These are phyloP conservation scores for Bisporella sp. DNA, from an alignment of 2,329 filamentous ascomycete genomes.

Conservation along the genomic window DNA sequence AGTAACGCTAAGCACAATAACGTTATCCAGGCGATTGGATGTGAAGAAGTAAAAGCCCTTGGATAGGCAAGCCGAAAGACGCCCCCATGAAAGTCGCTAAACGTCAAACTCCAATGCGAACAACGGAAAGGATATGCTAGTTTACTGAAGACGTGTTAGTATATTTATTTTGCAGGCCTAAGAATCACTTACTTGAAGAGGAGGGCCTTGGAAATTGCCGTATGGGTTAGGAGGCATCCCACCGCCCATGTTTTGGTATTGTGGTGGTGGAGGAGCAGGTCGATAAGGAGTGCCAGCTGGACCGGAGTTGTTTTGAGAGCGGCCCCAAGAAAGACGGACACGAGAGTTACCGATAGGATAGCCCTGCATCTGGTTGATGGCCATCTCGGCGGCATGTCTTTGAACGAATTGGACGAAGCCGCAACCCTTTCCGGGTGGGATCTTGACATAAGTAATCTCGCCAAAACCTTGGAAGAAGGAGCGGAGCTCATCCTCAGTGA, in stretches of 20 bases:
- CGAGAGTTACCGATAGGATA: slow-evolving; percentile 99
- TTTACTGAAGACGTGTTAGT: slow-evolving; percentile 20
- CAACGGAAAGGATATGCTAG: slow-evolving; percentile 26
- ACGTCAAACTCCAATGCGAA: slow-evolving; percentile 26
- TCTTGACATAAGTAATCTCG: slow-evolving; percentile 99
- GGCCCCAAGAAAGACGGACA: slow-evolving; percentile 94
- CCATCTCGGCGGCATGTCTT: slow-evolving; percentile 98
- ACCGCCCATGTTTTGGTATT: slow-evolving; percentile 57
- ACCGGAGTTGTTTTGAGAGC: slow-evolving; percentile 98
- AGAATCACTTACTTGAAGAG: slow-evolving; percentile 24
- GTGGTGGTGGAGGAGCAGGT: slow-evolving; percentile 76
- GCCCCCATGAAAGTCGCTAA: slow-evolving; percentile 26
- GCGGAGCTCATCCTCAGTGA: slow-evolving; percentile 98
- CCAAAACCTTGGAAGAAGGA: slow-evolving; percentile 99
- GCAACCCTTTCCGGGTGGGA: slow-evolving; percentile 96
- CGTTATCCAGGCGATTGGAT: slow-evolving; percentile 30
- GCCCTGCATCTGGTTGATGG: slow-evolving; percentile 99
- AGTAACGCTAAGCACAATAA: slow-evolving; percentile 28
- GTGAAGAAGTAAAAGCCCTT: slow-evolving; percentile 26
- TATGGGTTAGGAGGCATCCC: slow-evolving; percentile 28
- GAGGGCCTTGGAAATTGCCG: slow-evolving; percentile 20
- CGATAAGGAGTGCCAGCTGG: slow-evolving; percentile 93
- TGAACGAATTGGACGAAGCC: slow-evolving; percentile 99
- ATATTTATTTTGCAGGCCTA: background rate
- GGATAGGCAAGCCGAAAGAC: slow-evolving; percentile 27